Evolutionary conservation across 1,139 yeast species (phyloP), one percentile per base, ranked within the genome.

Genomic region (Suhomyces ambrosiae): DNA sequence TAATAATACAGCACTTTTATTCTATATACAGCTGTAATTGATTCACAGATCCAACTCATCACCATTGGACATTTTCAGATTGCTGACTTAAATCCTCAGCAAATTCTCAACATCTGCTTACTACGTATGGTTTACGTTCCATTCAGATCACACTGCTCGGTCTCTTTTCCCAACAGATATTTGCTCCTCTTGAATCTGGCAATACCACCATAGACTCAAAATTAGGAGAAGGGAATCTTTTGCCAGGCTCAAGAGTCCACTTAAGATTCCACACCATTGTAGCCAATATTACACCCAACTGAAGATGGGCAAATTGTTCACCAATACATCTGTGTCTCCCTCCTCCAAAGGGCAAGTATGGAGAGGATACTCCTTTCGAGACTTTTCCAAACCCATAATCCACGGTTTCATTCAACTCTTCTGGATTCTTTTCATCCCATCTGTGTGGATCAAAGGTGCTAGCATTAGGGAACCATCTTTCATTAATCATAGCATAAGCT

Each of bases 241-340:
- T 63, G 30, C 80, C 83, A 18, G 64, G 65, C 30, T 82, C 79
- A 42, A 80, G 72, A 28, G 74, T 73, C 96, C 96, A 90, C 58
- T 74, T 82, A 57, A 86, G 67, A 44, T 84, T 80, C 61, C 84
- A 85, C 22, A 90, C 76, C 61, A 74, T 86, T 12, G 88, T 79
- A 23, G 88, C 69, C 54, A 92, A 71, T 45, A 92, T 74, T 30
- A 94, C 82, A 33, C 96, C 96, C 51, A 92, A 76, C 71, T 92
- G 98, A 49, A 84, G 81, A 61, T 83, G 86, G 28, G 98, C 98
- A 69, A 92, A 92, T 61, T 90, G 97, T 66, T 92, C 98, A 56
- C 98, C 98, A 58, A 92, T 89, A 69, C 98, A 92, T 69, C 98
- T 83, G 64, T 92, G 98, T 75, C 98, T 86, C 49, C 98, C 98